Evolutionary conservation across 495 filamentous ascomycete genomes (phyloP).

Genomic region (Xylaria scruposa): DNA sequence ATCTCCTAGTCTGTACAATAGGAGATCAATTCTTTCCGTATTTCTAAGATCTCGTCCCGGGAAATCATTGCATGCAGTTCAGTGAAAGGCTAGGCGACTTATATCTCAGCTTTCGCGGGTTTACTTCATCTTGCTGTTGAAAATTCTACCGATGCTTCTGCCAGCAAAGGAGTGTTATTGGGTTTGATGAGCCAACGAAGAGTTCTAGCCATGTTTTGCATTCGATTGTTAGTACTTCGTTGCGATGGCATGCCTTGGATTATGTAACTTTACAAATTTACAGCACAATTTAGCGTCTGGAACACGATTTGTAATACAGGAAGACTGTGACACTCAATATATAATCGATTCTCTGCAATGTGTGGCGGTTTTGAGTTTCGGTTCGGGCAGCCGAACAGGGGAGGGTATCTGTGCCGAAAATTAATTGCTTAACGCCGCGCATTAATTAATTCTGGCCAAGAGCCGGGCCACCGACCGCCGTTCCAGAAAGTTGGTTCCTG

Average conservation of each 20-base stretch:
- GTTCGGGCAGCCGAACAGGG: slow-evolving; percentile 20
- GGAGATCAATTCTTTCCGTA: neutral
- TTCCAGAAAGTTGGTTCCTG: slow-evolving; percentile 45
- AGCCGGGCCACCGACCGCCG: slow-evolving; percentile 55
- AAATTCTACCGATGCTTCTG: neutral
- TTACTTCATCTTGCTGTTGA: neutral
- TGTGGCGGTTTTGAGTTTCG: neutral
- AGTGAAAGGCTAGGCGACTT: neutral
- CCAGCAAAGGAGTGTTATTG: neutral
- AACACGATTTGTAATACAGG: neutral
- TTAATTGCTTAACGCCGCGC: slow-evolving; percentile 9
- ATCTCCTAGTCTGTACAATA: neutral
- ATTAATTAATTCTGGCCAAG: slow-evolving; percentile 29
- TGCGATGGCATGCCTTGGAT: neutral
- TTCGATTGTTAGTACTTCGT: neutral
- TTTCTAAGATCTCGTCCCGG: neutral
- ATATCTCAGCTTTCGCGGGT: neutral
- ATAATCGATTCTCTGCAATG: neutral
- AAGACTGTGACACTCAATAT: neutral
- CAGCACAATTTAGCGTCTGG: neutral
- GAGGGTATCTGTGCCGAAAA: slow-evolving; percentile 18
- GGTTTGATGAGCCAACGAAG: neutral
- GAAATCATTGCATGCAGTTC: neutral
- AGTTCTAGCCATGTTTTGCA: neutral
- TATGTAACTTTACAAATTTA: neutral